Base-by-base conservation (phyloP, 1,139 yeast species). In the Candida neerlandica region DNA sequence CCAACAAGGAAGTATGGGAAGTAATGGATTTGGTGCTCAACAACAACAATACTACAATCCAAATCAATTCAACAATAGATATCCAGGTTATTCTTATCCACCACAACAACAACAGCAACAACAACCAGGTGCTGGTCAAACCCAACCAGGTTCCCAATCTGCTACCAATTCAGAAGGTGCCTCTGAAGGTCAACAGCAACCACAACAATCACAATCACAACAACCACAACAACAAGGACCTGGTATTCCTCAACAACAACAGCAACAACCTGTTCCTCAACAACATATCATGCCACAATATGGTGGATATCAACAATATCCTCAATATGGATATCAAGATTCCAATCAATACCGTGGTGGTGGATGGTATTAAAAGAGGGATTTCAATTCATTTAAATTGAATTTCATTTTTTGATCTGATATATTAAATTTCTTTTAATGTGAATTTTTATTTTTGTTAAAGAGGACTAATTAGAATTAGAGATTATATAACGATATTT, bases 301-400 rank as follows among this genome's bases (percentile, higher is more conserved):
- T 56, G 78, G 74, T 44, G 79, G 65, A 27, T 76, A 75, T 60
- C 81, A 76, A 61, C 80, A 75, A 60, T 76, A 74, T 63, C 80
- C 80, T n/a, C 80, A 75, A 60, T 76, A 75, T 55, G 78, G 77
- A 53, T 76, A 74, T 63, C 80, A 75, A 60, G 80, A 75, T 56
- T 64, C 67, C 55, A 64, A 62, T 50, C 78, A 75, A 58, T 74
- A 74, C 64, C 73, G 71, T 55, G 70, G 69, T 53, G 69, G 69
- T 16, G 41, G 41, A 37, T 69, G 72, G 72, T 68, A 66, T 50
- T 67, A 67, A 52, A 29, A 12, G 19, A 27, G 9, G 15, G 12
- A 5, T 23, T 4, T 15, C 4, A 12, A 21, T 21, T 21, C 23
- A 21, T 21, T 21, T 6, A 21, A 21, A 6, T n/a, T 4, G 23